Base-by-base conservation (phyloP, 148 eudicot genomes). In the Spergularia bocconei region DNA sequence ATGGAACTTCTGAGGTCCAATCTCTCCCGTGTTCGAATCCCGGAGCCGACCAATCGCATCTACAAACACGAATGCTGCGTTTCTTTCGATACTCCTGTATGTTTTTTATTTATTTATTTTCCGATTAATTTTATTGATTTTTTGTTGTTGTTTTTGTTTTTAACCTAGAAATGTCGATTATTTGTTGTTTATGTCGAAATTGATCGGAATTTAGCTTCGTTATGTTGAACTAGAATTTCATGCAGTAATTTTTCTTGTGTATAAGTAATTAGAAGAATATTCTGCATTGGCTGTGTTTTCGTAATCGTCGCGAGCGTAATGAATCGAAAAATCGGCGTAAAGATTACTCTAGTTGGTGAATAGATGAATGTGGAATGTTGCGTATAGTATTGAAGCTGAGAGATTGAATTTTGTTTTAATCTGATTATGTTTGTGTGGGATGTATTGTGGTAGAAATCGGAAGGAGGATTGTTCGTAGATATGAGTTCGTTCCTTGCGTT, bases 51-150 rank as follows among this genome's bases (percentile, higher is more conserved):
- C 11, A 92, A 88, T 84, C 97, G 98, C 72, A 88, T 95, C 81
- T 95, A 82, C 87, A 95, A 95, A 63, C 90, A 92, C 0, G 97
- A 95, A 80, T 95, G 98, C 71, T 95, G 98, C 88, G 79, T 95
- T 81, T 92, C 97, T 15, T 95, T 88, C 80, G 97, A 90, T 65
- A 85, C 93, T 77, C 97, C 98, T 85, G 97, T 91, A 67, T 70
- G 41, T 79, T 16, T 48, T 61, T 16, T 25, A 2, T 67, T 44
- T 14, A 0, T 4, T 69, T 44, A 44, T 8, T 38, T 64, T 29
- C 39, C 15, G 38, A 14, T 15, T 67, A 51, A 65, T 71, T 44
- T 7, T 55, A 25, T 25, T 29, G 39, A 17, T 23, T 33, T 44
- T 44, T 58, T 57, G 12, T 13, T 41, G 36, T 68, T 33, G 29